A percentile compares a stretch with the other conserved stretches of the same genome.
Conservation (phyloP, 2,329 filamentous ascomycete genomes). For the Xylaria sp. region DNA sequence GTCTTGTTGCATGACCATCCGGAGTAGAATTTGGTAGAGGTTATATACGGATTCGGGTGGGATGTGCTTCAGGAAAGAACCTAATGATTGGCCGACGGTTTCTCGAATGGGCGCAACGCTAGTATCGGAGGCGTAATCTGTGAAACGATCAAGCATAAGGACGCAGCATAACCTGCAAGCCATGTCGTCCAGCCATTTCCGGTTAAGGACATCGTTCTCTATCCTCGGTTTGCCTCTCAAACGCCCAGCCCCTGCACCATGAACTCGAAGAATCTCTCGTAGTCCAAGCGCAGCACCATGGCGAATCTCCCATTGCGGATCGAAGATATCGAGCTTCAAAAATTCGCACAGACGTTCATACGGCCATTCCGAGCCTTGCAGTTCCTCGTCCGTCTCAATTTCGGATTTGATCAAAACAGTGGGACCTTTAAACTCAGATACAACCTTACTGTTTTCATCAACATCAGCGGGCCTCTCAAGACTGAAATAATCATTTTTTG, state of each 20-base stretch:
- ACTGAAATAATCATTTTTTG: slow-evolving; percentile 85
- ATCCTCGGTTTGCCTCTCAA: slow-evolving; percentile 68
- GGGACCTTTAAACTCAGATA: slow-evolving; percentile 93
- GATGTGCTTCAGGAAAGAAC: slow-evolving; percentile 85
- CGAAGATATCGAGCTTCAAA: slow-evolving; percentile 90
- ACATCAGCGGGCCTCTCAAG: slow-evolving; percentile 77
- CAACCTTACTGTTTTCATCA: slow-evolving; percentile 90
- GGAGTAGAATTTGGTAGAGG: slow-evolving; percentile 83
- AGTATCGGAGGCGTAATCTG: slow-evolving; percentile 96
- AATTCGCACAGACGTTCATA: slow-evolving; percentile 94
- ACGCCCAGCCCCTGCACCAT: slow-evolving; percentile 86
- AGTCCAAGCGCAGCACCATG: slow-evolving; percentile 96
- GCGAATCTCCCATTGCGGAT: slow-evolving; percentile 91
- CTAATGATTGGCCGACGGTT: slow-evolving; percentile 91
- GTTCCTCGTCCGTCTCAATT: slow-evolving; percentile 76
- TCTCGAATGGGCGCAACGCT: slow-evolving; percentile 96
- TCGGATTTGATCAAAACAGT: slow-evolving; percentile 82
- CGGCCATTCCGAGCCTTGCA: slow-evolving; percentile 87
- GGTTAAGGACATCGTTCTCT: slow-evolving; percentile 82
- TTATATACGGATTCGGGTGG: slow-evolving; percentile 78
- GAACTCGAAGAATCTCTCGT: slow-evolving; percentile 88
- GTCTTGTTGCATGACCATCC: slow-evolving; percentile 91
- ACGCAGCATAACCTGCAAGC: slow-evolving; percentile 95
- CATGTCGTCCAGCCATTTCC: slow-evolving; percentile 88
- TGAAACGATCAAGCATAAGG: slow-evolving; percentile 96